Conservation (phyloP, 768 basidiomycete genomes). For the Cubamyces sp. region DNA sequence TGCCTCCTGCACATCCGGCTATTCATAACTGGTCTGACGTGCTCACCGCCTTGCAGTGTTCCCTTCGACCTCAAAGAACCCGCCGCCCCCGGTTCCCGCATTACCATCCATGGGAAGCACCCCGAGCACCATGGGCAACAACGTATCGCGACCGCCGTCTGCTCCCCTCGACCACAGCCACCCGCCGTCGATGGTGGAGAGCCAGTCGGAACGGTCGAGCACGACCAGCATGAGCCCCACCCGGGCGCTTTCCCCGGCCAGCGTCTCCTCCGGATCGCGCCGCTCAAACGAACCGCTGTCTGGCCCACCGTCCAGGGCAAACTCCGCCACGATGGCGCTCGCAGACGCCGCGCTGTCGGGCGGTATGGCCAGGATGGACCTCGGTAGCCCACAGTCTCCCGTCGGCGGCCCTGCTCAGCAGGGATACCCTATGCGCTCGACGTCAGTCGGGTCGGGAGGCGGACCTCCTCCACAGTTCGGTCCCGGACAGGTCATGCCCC, state of each 20-base stretch:
- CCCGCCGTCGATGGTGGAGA: conserved; percentile 13
- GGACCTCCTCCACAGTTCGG: conserved; percentile 33
- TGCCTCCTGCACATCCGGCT: background rate
- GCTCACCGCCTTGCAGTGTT: conserved; percentile 12
- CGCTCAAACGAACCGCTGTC: conserved; percentile 18
- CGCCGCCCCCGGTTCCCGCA: conserved; percentile 69
- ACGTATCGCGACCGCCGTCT: conserved; percentile 33
- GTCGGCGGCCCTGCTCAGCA: conserved; percentile 4
- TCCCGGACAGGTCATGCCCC: conserved; percentile 34
- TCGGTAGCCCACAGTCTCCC: conserved; percentile 11
- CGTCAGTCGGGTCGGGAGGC: conserved; percentile 26
- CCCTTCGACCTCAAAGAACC: conserved; percentile 50
- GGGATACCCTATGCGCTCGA: conserved; percentile 27
- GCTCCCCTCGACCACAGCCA: conserved; percentile 14
- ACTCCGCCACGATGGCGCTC: conserved; percentile 22
- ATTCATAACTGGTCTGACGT: conserved; percentile 2
- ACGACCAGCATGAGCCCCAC: conserved; percentile 32
- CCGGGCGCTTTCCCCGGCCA: conserved; percentile 18
- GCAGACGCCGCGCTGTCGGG: conserved; percentile 22
- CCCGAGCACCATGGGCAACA: conserved; percentile 18
- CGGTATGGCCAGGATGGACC: conserved; percentile 17
- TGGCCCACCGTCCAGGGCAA: conserved; percentile 18
- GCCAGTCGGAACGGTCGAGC: conserved; percentile 19
- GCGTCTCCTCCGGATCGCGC: conserved; percentile 14
- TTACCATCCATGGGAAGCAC: conserved; percentile 35